phyloP scores from a whole-genome alignment of 2,329 filamentous ascomycete genomes.

The Cladosporium colombiae region DNA sequence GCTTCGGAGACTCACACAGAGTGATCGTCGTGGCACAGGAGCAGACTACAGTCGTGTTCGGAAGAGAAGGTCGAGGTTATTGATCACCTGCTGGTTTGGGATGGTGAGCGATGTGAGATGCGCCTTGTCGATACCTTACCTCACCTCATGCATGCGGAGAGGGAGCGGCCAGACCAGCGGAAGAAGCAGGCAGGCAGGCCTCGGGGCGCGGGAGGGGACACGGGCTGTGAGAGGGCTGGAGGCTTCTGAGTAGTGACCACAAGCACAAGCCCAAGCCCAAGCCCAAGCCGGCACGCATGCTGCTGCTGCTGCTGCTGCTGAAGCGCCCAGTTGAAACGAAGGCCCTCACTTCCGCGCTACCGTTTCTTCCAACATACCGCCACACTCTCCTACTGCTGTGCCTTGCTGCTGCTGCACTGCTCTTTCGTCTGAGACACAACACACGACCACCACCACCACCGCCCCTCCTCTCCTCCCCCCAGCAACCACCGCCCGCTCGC shows the following conservation, averaged over 20 bases:
- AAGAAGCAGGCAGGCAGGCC: neutral
- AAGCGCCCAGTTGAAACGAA: neutral
- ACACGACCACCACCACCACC: neutral
- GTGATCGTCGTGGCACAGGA: neutral
- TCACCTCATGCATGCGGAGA: neutral
- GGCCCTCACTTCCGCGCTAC: neutral
- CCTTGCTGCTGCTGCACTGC: neutral
- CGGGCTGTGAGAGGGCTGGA: neutral
- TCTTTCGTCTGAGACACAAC: conserved; percentile 5
- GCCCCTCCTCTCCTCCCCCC: neutral
- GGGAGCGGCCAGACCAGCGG: neutral
- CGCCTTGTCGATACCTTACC: neutral
- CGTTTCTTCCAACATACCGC: neutral
- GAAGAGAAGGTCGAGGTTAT: neutral
- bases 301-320: neutral
- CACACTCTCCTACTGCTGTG: neutral
- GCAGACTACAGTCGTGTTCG: neutral
- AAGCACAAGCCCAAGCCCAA: neutral
- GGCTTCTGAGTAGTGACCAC: neutral
- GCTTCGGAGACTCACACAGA: neutral
- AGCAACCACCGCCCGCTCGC: neutral
- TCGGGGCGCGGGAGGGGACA: neutral
- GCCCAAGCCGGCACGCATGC: too few species aligned
- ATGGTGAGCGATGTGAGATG: neutral
- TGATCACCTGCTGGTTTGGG: neutral